Evolutionary conservation across 2,329 filamentous ascomycete species (phyloP).

Genomic region (Hortaea werneckii): DNA sequence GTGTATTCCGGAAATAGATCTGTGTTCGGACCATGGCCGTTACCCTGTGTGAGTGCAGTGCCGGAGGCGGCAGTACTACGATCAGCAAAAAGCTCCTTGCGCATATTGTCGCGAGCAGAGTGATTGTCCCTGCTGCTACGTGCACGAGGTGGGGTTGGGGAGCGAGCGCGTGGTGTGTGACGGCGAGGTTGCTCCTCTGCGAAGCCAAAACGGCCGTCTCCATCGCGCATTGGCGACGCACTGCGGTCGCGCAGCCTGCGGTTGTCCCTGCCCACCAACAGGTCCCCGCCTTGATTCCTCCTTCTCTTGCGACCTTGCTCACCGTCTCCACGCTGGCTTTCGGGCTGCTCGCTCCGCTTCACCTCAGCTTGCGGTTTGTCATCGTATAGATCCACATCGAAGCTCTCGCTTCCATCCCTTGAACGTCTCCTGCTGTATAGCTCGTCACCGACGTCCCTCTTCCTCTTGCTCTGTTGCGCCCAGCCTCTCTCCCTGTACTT

Average conservation of each 20-base stretch:
- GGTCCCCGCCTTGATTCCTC: conserved; percentile 20
- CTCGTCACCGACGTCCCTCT: conserved; percentile 39
- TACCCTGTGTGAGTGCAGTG: conserved; percentile 6
- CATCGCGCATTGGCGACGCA: conserved; percentile 45
- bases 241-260: conserved; percentile 48
- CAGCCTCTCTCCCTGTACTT: conserved; percentile 9
- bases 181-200: conserved; percentile 39
- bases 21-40: conserved; percentile 1
- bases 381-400: conserved; percentile 74
- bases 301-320: conserved; percentile 9
- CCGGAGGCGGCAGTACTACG: conserved; percentile 10
- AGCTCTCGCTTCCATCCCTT: conserved; percentile 32
- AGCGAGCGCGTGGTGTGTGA: conserved; percentile 33
- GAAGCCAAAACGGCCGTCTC: conserved; percentile 40
- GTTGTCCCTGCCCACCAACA: conserved; percentile 18
- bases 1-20: conserved; percentile 19
- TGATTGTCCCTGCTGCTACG: conserved; percentile 13
- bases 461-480: conserved; percentile 41
- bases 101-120: conserved; percentile 14
- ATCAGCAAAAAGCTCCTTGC: conserved; percentile 32
- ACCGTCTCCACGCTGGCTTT: conserved; percentile 1
- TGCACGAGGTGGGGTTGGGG: conserved; percentile 27
- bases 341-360: conserved; percentile 1
- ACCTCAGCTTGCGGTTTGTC: conserved; percentile 42
- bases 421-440: conserved; percentile 20